Base-by-base conservation (phyloP, 345 rosid species). In the Eutrema yunnanense region DNA sequence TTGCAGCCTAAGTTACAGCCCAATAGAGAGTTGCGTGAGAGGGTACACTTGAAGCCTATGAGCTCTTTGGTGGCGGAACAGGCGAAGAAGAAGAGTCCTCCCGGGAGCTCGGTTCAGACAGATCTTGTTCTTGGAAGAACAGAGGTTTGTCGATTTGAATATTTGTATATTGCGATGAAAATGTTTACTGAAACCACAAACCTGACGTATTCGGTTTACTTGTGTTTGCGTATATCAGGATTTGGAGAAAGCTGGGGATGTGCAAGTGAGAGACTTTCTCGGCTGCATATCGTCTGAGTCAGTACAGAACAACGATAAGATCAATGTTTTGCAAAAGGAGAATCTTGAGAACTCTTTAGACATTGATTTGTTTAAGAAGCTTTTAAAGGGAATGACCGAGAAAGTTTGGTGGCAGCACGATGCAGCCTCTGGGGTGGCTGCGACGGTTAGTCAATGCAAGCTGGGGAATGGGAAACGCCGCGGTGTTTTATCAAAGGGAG, bases 391-490 rank as follows among this genome's bases (percentile, higher is more conserved):
- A 74, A 86, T 96, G 72, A n/a, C 67, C 7, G 97, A 88, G 69
- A 87, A 87, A 81, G 96, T 87, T 30, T 84, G 94, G 94, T 96
- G 99, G 99, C 99, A 96, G 82, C 80, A 72, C 8, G 98, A 96
- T 29, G 97, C 99, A 40, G 92, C 98, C 3, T 82, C 95, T 36
- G 89, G 92, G 0, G 82, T 92, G 43, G 96, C 98, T 37, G 79
- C 86, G 3, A 83, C 89, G 0, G 90, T 92, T 78, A 85, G 88
- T 5, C 87, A 84, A 55, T 86, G 94, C 83, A 92, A 82, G 81
- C 67, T 82, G 16, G 99, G 97, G 12, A 85, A 80, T 38, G 86
- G 93, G 41, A 95, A 85, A 78, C 61, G 77, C 55, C 86, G 86
- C 2, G 85, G 86, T 29, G 65, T 67, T 38, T 75, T 81, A 53